phyloP scores from a whole-genome alignment of 2,329 filamentous ascomycete species.

The Neofusicoccum ribis region DNA sequence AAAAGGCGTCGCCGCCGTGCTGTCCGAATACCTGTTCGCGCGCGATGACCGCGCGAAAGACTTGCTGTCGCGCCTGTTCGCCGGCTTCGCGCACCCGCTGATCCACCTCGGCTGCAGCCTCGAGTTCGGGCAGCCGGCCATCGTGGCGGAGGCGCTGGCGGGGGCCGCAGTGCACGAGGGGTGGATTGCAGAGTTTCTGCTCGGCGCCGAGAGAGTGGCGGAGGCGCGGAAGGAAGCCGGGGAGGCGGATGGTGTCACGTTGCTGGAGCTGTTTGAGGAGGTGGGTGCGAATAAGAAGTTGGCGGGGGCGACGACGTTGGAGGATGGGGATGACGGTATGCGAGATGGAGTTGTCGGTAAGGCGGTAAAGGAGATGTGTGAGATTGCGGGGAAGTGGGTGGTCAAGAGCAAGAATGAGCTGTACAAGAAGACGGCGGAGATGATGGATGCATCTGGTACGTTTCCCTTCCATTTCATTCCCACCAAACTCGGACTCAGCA shows the following conservation, averaged over 20 bases:
- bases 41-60: slow-evolving; percentile 65
- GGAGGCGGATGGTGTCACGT: slow-evolving; percentile 30
- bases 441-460: slow-evolving; percentile 65
- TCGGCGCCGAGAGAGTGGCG: slow-evolving; percentile 53
- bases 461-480: neutral
- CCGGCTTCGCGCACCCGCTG: slow-evolving; percentile 74
- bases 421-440: slow-evolving; percentile 60
- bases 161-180: slow-evolving; percentile 69
- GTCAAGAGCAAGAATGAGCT: slow-evolving; percentile 52
- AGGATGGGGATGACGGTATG: slow-evolving; percentile 61
- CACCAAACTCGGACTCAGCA: too few species aligned
- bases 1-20: slow-evolving; percentile 60
- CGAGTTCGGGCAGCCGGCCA: slow-evolving; percentile 78
- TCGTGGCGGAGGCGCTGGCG: slow-evolving; percentile 78
- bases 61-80: slow-evolving; percentile 68
- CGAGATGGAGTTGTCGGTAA: slow-evolving; percentile 66
- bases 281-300: slow-evolving; percentile 60
- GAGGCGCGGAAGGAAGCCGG: slow-evolving; percentile 23
- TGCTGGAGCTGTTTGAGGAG: slow-evolving; percentile 63
- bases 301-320: slow-evolving; percentile 50
- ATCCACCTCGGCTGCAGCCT: slow-evolving; percentile 85
- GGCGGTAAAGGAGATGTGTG: slow-evolving; percentile 64
- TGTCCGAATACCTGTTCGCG: slow-evolving; percentile 70
- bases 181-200: slow-evolving; percentile 57
- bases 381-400: slow-evolving; percentile 57